Evolutionary conservation across 495 filamentous ascomycete species (phyloP).

Genomic region (Talaromyces nanjingensis): DNA sequence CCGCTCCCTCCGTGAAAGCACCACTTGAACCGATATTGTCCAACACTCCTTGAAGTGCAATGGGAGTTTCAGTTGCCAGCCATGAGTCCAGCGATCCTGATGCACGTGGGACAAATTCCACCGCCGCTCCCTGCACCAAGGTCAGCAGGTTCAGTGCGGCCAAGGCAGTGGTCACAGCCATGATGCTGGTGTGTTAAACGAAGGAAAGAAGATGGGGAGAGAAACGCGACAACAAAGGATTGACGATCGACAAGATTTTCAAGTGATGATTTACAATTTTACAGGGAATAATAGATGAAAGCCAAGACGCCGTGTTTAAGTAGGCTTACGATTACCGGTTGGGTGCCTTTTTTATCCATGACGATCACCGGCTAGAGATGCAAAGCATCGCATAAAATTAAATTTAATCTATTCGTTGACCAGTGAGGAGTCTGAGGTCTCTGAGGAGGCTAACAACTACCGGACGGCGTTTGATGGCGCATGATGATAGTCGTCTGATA

Average conservation of each 20-base stretch:
- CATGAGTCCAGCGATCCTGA: slow-evolving; percentile 35
- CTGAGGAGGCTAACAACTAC: neutral
- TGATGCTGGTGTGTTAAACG: neutral
- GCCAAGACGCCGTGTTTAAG: neutral
- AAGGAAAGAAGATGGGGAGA: neutral
- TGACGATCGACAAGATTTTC: neutral
- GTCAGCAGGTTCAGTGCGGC: slow-evolving; percentile 4
- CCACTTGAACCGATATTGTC: slow-evolving; percentile 53
- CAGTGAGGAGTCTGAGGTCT: neutral
- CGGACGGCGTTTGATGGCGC: neutral
- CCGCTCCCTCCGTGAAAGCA: slow-evolving; percentile 33
- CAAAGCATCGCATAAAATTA: neutral
- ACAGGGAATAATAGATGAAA: neutral
- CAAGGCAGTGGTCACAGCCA: neutral
- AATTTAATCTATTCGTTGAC: neutral
- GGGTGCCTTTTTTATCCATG: neutral
- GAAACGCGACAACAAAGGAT: neutral
- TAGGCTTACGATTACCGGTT: neutral
- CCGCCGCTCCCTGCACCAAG: neutral
- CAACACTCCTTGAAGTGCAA: slow-evolving; percentile 46
- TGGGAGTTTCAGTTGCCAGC: slow-evolving; percentile 46
- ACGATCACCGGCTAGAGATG: neutral
- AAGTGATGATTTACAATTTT: neutral
- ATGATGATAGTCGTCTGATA: neutral
- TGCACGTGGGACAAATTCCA: slow-evolving; percentile 8